Percentiles rank a stretch among this genome's conserved stretches.
Conservation (phyloP, 805 yeast species). For the Saccharomyces jurei region DNA sequence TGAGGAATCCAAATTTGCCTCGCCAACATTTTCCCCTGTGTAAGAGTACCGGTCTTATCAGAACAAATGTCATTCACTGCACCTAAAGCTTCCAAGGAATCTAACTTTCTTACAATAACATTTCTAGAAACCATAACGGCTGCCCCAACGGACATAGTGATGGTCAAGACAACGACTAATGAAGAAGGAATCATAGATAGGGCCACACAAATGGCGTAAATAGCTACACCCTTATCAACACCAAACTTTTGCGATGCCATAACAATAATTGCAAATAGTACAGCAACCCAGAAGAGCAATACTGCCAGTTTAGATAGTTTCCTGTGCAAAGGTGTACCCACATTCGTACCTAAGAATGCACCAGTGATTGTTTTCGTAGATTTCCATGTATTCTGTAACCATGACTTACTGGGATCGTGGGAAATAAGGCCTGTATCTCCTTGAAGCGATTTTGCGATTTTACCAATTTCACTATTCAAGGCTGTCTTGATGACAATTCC, state of each 20-base stretch:
- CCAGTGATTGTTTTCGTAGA: slow-evolving; percentile 52
- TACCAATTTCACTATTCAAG: slow-evolving; percentile 82
- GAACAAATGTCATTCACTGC: slow-evolving; percentile 89
- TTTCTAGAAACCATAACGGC: slow-evolving; percentile 89
- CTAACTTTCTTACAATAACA: slow-evolving; percentile 89
- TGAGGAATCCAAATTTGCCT: slow-evolving; percentile 77
- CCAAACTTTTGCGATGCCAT: slow-evolving; percentile 74
- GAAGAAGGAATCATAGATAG: slow-evolving; percentile 99
- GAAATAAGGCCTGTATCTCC: slow-evolving; percentile 20
- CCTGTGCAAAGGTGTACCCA: slow-evolving; percentile 77
- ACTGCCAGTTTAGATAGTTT: slow-evolving; percentile 72
- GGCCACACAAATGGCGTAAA: slow-evolving; percentile 88
- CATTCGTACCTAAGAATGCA: slow-evolving; percentile 62
- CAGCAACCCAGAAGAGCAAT: slow-evolving; percentile 63
- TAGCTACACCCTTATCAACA: slow-evolving; percentile 75
- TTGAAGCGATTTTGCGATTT: slow-evolving; percentile 78
- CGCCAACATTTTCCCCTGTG: slow-evolving; percentile 86
- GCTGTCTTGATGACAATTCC: slow-evolving; percentile 95
- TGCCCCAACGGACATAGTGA: slow-evolving; percentile 92
- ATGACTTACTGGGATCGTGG: slow-evolving; percentile 36
- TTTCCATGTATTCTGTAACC: slow-evolving; percentile 28
- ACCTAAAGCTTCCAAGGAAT: slow-evolving; percentile 90
- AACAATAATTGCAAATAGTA: slow-evolving; percentile 76
- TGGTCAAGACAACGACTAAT: slow-evolving; percentile 93
- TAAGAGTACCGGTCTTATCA: slow-evolving; percentile 85